Evolutionary conservation across 352 stramenopile genomes (phyloP).

Genomic region (Pythium coloratum): DNA sequence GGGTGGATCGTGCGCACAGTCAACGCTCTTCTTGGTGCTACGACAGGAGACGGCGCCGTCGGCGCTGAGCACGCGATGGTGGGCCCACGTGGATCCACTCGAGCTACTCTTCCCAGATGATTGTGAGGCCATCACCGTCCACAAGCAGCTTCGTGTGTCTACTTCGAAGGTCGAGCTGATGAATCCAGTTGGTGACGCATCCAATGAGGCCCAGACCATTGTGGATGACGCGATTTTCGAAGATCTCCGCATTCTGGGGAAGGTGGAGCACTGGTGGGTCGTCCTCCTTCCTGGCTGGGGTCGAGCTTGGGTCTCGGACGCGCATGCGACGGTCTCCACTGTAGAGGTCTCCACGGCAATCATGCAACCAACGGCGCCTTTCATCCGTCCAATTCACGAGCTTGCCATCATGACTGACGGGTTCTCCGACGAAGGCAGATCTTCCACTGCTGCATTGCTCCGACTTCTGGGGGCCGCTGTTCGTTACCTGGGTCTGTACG

Average conservation of each 20-base stretch:
- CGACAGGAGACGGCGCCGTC: neutral
- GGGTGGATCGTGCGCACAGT: neutral
- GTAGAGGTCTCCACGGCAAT: neutral
- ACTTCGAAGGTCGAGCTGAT: neutral
- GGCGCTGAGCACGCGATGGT: neutral
- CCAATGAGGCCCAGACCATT: neutral
- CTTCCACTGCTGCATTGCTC: neutral
- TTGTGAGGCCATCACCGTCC: neutral
- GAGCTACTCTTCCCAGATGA: neutral
- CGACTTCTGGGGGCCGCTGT: neutral
- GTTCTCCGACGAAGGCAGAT: neutral
- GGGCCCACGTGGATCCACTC: neutral
- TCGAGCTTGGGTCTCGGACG: neutral
- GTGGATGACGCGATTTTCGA: neutral
- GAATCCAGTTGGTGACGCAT: neutral
- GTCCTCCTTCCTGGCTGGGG: conserved; percentile 10
- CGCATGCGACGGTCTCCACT: neutral
- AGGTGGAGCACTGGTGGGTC: neutral
- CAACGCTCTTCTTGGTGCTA: neutral
- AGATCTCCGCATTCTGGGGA: neutral
- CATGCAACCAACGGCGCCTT: neutral
- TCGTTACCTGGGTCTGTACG: neutral
- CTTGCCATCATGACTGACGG: neutral
- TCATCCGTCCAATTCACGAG: neutral
- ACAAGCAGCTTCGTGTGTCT: neutral